Base-by-base conservation (phyloP, 1,139 yeast genomes). In the Geotrichum histeridarum region DNA sequence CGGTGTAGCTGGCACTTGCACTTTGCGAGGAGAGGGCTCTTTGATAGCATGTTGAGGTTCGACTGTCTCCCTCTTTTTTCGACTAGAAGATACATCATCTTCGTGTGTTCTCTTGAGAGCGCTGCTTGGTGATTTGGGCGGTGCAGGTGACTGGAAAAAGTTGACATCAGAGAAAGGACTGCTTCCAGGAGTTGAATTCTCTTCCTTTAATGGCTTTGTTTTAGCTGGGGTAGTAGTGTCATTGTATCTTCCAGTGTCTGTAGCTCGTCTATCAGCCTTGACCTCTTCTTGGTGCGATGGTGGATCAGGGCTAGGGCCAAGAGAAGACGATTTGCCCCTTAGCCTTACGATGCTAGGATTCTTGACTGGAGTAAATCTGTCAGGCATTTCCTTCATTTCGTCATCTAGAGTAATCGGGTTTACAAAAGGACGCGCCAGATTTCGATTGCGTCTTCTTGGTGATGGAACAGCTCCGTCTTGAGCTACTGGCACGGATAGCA, bases 91-190 rank as follows among this genome's bases (percentile, higher is more conserved):
- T 14, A 44, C 42, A 11, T 49, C 54, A 8, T 41, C 48, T 8
- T 49, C 56, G 18, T 43, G 44, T 11, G 46, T 33, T 12, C 54
- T 45, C 50, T 59, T 60, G 6, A 51, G 41, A 42, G 43, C 53
- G 27, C 46, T 49, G 51, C 42, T 50, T 22, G 47, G 44, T 32
- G 59, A 52, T 38, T 57, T 50, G n/a, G 60, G 57, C 6, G 67
- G 63, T n/a, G 61, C 53, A 2, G 59, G 60, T 0, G 75, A 63
- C 59, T 77, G 80, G 63, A 77, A 76, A 2, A 75, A 70, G 57
- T 76, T 77, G 31, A 74, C 74, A 36, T 65, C 63, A 1, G 73
- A 67, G 57, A 77, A 76, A 6, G 65, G 65, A 4, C 75, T 70
- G 31, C 65, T 64, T 41, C 61, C 65, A 8, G 32, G 8, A 14